Conservation (phyloP, 441 rosid genomes). For the Pelargonium exstipulatum region DNA sequence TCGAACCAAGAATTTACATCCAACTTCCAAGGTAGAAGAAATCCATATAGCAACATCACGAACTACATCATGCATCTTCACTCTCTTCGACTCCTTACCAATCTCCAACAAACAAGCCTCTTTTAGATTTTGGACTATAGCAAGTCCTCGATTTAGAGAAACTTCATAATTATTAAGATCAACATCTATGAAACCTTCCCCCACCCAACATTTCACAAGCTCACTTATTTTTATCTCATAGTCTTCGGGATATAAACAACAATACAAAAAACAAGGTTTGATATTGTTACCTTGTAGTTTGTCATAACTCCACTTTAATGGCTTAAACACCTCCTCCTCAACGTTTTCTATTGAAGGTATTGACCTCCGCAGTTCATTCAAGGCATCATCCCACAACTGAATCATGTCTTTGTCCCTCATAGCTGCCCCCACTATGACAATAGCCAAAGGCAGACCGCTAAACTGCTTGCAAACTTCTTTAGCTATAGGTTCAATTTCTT, state of each 20-base stretch:
- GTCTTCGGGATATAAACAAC: constrained; percentile 38
- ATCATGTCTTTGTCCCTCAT: no score
- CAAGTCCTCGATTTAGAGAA: constrained; percentile 23
- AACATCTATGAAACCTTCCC: constrained; percentile 20
- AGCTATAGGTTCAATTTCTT: no score
- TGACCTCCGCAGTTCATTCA: no score
- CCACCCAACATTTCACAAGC: constrained; percentile 30
- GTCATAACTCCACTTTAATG: no score
- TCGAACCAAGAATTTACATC: constrained; percentile 26
- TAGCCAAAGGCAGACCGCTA: no score
- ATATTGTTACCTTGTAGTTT: no score
- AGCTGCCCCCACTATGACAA: no score
- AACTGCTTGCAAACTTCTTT: no score
- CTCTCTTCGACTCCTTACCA: constrained; percentile 22
- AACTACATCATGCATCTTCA: constrained; percentile 42
- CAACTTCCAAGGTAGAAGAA: constrained; percentile 21
- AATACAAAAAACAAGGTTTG: no score
- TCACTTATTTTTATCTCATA: constrained; percentile 28
- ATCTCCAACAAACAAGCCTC: constrained; percentile 34
- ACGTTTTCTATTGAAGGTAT: no score
- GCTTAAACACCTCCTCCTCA: no score
- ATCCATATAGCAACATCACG: constrained; percentile 41
- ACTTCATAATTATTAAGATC: constrained; percentile 13
- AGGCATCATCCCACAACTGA: no score
- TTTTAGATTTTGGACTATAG: constrained; percentile 33